These are phyloP conservation scores for Pholiota molesta DNA, from an alignment of 768 basidiomycete species.

Conservation along the genomic window DNA sequence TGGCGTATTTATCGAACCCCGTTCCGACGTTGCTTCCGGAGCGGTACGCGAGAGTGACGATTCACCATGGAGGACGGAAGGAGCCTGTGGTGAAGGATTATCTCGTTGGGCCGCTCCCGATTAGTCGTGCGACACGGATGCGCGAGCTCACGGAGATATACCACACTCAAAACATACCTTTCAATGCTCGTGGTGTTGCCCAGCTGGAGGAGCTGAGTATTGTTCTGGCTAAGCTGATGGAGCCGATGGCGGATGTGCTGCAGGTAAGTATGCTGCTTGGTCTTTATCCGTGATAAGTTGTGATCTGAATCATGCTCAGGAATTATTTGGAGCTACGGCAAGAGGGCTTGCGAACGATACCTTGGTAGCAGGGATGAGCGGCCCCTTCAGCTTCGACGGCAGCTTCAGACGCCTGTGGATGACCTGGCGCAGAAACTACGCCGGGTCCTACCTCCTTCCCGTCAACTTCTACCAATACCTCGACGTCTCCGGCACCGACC, in stretches of 20 bases:
- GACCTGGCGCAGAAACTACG: slow-evolving; percentile 48
- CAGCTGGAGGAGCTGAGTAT: slow-evolving; percentile 30
- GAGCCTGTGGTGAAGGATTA: slow-evolving; percentile 55
- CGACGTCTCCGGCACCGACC: slow-evolving; percentile 57
- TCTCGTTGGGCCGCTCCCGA: slow-evolving; percentile 60
- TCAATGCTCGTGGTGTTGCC: slow-evolving; percentile 49
- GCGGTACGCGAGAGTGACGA: slow-evolving; percentile 49
- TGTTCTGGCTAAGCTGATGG: slow-evolving; percentile 35
- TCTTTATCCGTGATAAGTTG: no score
- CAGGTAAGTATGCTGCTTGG: slow-evolving; percentile 31
- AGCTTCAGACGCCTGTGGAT: slow-evolving; percentile 59
- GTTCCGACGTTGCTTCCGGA: slow-evolving; percentile 29
- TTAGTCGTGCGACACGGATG: slow-evolving; percentile 41
- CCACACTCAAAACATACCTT: slow-evolving; percentile 54
- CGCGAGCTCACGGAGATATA: slow-evolving; percentile 52
- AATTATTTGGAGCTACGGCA: slow-evolving; percentile 50
- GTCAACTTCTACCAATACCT: slow-evolving; percentile 60
- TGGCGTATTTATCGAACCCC: slow-evolving; percentile 47
- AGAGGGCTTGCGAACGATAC: slow-evolving; percentile 51
- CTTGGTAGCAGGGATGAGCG: slow-evolving; percentile 45
- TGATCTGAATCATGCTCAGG: slow-evolving; percentile 28
- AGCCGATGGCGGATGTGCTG: slow-evolving; percentile 42
- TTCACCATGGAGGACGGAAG: slow-evolving; percentile 48
- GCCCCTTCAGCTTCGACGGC: slow-evolving; percentile 64
- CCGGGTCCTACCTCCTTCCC: slow-evolving; percentile 57